Evolutionary conservation across 306 rosid genomes (phyloP).

Genomic region (Sesbania bispinosa): DNA sequence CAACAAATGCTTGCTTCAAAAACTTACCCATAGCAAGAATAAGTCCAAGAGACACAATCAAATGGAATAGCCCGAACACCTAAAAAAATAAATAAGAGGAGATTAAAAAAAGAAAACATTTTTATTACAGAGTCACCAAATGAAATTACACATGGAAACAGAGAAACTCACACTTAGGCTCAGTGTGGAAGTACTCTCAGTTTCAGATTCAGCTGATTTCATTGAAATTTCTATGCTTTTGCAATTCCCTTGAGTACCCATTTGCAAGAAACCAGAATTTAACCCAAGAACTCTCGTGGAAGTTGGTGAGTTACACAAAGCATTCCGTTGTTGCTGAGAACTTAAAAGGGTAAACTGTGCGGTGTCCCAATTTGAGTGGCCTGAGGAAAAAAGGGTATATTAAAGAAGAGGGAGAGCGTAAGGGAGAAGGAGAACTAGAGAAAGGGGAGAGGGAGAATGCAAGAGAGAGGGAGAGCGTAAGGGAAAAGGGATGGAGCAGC

Average conservation of each 20-base stretch:
- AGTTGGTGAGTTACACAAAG: not conserved
- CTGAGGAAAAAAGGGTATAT: too few relatives aligned
- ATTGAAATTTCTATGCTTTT: constrained; percentile 25
- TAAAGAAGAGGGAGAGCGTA: too few relatives aligned
- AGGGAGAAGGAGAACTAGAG: too few relatives aligned
- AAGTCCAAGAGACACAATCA: constrained; percentile 69
- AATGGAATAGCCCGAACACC: constrained; percentile 61
- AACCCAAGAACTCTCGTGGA: not conserved
- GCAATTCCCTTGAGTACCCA: constrained; percentile 32
- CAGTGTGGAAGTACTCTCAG: constrained; percentile 46
- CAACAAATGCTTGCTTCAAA: constrained; percentile 67
- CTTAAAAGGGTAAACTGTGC: too few relatives aligned
- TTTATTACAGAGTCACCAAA: constrained; percentile 14
- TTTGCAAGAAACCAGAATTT: constrained; percentile 37
- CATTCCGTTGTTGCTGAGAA: too few relatives aligned
- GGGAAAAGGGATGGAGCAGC: too few relatives aligned
- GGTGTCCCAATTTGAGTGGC: too few relatives aligned
- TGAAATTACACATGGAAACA: constrained; percentile 20
- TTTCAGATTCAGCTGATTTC: constrained; percentile 46
- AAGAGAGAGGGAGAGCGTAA: too few relatives aligned
- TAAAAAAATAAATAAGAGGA: not conserved
- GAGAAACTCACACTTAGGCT: constrained; percentile 47
- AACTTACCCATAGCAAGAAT: constrained; percentile 56
- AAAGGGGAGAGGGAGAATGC: too few relatives aligned
- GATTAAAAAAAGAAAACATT: not conserved